These are phyloP conservation scores for Papiliotrema fonsecae DNA, from an alignment of 1,284 basidiomycete species.

Conservation along the genomic window DNA sequence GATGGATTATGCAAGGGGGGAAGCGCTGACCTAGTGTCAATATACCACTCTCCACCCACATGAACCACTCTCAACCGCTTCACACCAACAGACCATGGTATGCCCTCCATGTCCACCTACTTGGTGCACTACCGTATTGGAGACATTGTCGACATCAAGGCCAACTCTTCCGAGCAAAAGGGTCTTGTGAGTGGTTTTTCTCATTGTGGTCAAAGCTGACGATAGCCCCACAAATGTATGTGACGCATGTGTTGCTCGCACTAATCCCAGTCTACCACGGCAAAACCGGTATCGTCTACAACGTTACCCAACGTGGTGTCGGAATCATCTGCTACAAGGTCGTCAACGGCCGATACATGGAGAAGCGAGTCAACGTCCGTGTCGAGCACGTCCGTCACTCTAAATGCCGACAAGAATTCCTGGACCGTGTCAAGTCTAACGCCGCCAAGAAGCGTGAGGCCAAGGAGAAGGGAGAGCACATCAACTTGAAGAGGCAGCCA, in stretches of 20 bases:
- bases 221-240: conserved; percentile 74
- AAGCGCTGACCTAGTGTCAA: conserved; percentile 13
- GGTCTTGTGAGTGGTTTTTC: conserved; percentile 60
- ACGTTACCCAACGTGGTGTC: conserved; percentile 90
- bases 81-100: conserved; percentile 70
- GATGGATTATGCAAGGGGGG: conserved; percentile 4
- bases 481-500: conserved; percentile 82
- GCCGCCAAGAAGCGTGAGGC: conserved; percentile 77
- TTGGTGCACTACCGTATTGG: conserved; percentile 89
- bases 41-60: not conserved
- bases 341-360: conserved; percentile 97
- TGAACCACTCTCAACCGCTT: not conserved
- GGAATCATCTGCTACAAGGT: conserved; percentile 98
- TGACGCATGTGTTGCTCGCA: conserved; percentile 5
- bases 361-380: conserved; percentile 99
- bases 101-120: conserved; percentile 87
- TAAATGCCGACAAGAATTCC: conserved; percentile 97
- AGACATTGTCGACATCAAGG: conserved; percentile 99
- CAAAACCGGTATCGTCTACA: conserved; percentile 93
- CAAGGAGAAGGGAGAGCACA: conserved; percentile 84
- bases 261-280: conserved; percentile 48
- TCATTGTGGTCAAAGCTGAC: not conserved
- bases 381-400: conserved; percentile 98
- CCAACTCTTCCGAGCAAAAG: conserved; percentile 98
- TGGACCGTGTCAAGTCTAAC: conserved; percentile 93